Percentiles rank a stretch among this genome's conserved stretches.
These are phyloP conservation scores for Colletotrichum sp. DNA, from an alignment of 2,329 filamentous ascomycete genomes.

Conservation along the genomic window DNA sequence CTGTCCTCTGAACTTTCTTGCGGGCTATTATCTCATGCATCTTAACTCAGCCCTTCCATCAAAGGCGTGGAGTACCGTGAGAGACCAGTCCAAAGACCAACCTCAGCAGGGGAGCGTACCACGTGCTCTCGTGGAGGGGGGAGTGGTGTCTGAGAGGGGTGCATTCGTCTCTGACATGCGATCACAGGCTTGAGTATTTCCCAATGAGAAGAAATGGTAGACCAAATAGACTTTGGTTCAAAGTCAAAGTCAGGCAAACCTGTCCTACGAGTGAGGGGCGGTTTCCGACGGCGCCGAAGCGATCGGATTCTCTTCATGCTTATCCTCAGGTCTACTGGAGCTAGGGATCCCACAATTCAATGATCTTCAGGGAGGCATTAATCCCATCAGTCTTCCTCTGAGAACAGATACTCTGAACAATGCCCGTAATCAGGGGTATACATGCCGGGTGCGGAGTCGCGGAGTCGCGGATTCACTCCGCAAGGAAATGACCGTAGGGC, in stretches of 20 bases:
- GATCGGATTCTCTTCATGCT: not conserved
- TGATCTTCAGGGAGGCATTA: not conserved
- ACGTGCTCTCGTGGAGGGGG: not conserved
- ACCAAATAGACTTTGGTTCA: not conserved
- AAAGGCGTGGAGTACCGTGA: not conserved
- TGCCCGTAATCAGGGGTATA: not conserved
- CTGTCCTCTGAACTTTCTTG: not conserved
- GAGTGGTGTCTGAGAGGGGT: not conserved
- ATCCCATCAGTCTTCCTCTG: not conserved
- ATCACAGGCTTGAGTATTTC: not conserved
- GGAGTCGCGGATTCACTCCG: not conserved
- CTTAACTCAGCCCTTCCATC: not conserved
- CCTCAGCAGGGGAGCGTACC: not conserved
- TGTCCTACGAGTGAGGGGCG: not conserved
- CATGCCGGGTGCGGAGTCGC: not conserved
- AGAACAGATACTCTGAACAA: not conserved
- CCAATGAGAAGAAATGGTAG: not conserved
- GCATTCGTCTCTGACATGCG: not conserved
- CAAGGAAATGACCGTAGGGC: accelerated
- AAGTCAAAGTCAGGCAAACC: not conserved
- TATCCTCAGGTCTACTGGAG: not conserved
- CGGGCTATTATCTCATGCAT: not conserved
- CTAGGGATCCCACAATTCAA: not conserved
- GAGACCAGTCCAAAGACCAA: not conserved
- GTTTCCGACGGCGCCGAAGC: not conserved